Conservation (phyloP, 2,329 filamentous ascomycete species). For the Colletotrichum melonis region DNA sequence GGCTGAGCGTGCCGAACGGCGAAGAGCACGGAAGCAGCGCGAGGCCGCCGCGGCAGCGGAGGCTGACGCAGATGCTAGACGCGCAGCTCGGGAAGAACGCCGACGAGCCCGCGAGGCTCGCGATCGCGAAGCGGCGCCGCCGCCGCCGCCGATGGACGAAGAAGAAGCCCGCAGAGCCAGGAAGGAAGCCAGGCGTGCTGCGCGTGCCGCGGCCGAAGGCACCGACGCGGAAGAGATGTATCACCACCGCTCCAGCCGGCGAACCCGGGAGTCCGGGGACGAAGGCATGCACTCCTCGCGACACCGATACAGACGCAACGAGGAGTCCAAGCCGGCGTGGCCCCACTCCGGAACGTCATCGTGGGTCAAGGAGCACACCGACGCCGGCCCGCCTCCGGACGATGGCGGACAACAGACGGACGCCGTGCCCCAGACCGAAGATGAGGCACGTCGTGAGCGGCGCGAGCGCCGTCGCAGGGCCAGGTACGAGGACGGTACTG, state of each 20-base stretch:
- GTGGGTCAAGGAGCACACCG: slow-evolving; percentile 74
- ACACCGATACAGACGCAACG: slow-evolving; percentile 43
- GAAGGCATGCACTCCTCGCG: slow-evolving; percentile 56
- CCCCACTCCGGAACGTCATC: slow-evolving; percentile 73
- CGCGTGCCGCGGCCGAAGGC: slow-evolving; percentile 43
- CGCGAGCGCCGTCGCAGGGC: slow-evolving; percentile 58
- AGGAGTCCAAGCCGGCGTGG: slow-evolving; percentile 57
- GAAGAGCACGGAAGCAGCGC: slow-evolving; percentile 60
- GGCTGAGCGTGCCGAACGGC: slow-evolving; percentile 61
- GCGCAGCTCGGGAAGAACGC: slow-evolving; percentile 58
- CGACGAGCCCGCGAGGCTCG: slow-evolving; percentile 56
- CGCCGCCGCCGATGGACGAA: slow-evolving; percentile 51
- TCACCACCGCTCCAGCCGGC: slow-evolving; percentile 51
- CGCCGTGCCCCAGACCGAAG: slow-evolving; percentile 52
- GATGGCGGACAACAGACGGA: slow-evolving; percentile 46
- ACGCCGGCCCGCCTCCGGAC: slow-evolving; percentile 68
- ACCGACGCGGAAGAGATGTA: slow-evolving; percentile 51
- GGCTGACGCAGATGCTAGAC: slow-evolving; percentile 60
- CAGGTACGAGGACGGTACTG: slow-evolving; percentile 54
- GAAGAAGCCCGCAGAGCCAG: slow-evolving; percentile 65
- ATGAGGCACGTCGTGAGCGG: slow-evolving; percentile 61
- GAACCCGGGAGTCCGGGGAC: slow-evolving; percentile 55
- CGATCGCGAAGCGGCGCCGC: slow-evolving; percentile 41
- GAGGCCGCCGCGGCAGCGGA: slow-evolving; percentile 57
- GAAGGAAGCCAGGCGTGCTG: slow-evolving; percentile 62